A percentile compares a stretch with the other conserved stretches of the same genome.
These are phyloP conservation scores for Helminthosporium solani DNA, from an alignment of 2,329 filamentous ascomycete genomes.

Conservation along the genomic window DNA sequence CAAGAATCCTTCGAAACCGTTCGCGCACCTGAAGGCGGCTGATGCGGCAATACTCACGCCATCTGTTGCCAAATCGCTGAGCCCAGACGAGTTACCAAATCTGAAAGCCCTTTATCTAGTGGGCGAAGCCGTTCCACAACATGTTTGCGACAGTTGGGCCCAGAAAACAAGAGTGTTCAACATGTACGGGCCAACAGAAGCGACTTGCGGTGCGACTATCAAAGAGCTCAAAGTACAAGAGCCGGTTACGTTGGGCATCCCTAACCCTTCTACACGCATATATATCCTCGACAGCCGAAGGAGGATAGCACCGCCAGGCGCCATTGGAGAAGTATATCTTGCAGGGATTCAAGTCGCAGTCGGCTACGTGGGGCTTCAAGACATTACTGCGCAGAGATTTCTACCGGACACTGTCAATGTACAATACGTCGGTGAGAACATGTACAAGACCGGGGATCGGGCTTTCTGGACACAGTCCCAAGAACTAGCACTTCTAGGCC, in stretches of 20 bases:
- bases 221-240: constrained; percentile 22
- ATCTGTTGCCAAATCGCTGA: constrained; percentile 37
- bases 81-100: constrained; percentile 34
- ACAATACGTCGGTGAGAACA: constrained; percentile 21
- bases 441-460: constrained; percentile 48
- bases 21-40: constrained; percentile 31
- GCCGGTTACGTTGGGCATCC: constrained; percentile 42
- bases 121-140: constrained; percentile 42
- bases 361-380: constrained; percentile 45
- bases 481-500: constrained; percentile 42
- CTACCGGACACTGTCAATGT: constrained; percentile 29
- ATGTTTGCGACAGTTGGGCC: constrained; percentile 38
- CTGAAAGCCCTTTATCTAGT: constrained; percentile 42
- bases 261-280: constrained; percentile 39
- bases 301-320: constrained; percentile 34
- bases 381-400: constrained; percentile 34
- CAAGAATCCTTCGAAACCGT: constrained; percentile 17
- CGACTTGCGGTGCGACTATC: constrained; percentile 43
- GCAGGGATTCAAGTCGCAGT: constrained; percentile 47
- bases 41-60: constrained; percentile 44
- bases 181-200: constrained; percentile 50
- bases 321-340: constrained; percentile 46
- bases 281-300: constrained; percentile 46
- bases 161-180: constrained; percentile 39
- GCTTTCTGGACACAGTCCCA: constrained; percentile 41